Conservation (phyloP, 148 eudicot species). For the Limonium bicolor region DNA sequence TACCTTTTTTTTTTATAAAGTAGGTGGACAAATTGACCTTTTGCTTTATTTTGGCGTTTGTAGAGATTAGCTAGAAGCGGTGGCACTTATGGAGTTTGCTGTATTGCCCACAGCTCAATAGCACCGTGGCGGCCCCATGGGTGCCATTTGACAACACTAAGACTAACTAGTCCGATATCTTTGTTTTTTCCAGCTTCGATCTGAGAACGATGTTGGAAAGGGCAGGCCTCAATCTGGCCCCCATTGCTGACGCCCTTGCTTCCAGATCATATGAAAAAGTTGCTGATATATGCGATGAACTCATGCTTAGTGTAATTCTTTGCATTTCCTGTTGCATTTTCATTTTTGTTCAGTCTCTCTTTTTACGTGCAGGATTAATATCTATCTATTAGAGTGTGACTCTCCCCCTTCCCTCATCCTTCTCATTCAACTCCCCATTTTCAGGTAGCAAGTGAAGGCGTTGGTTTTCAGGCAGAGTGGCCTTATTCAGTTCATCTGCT, state of each 20-base stretch:
- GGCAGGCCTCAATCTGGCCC: constrained; percentile 47
- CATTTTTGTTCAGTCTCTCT: neutral
- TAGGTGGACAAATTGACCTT: no score
- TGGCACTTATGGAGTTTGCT: no score
- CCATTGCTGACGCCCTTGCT: constrained; percentile 41
- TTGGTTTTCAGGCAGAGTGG: constrained; percentile 55
- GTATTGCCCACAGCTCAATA: no score
- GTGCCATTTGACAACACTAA: no score
- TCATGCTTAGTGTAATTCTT: constrained; percentile 45
- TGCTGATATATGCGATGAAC: constrained; percentile 53
- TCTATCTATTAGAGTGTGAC: no score
- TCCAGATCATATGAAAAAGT: constrained; percentile 41
- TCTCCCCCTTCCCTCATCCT: constrained; percentile 11
- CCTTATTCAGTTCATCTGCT: constrained; percentile 83
- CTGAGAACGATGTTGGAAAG: neutral
- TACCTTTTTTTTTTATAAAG: no score
- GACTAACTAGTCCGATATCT: no score
- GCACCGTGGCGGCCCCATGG: no score
- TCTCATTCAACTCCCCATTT: neutral
- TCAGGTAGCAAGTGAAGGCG: constrained; percentile 65
- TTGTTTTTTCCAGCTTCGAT: no score
- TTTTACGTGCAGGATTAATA: neutral
- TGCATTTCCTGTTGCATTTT: neutral
- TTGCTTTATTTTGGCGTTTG: no score
- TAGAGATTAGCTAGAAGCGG: no score